Evolutionary conservation across 176 grass and related monocot genomes (phyloP).

Genomic region (Oropetium thomaeum): DNA sequence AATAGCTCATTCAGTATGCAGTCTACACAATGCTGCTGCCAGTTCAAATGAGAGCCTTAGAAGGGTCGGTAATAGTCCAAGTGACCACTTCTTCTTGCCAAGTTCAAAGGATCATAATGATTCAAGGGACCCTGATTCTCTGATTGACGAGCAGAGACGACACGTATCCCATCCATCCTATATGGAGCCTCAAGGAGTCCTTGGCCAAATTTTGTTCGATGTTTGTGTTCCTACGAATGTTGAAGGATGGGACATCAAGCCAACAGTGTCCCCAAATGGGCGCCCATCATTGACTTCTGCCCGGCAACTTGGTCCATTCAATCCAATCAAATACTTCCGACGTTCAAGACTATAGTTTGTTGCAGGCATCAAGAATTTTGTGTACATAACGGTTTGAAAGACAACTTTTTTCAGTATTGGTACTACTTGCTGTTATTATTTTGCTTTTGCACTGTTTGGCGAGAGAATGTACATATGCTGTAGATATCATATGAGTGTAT

Average conservation of each 20-base stretch:
- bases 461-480: conserved; percentile 44
- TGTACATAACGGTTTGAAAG: conserved; percentile 61
- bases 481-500: conserved; percentile 43
- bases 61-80: conserved; percentile 55
- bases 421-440: conserved; percentile 21
- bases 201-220: conserved; percentile 85
- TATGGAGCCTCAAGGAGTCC: conserved; percentile 84
- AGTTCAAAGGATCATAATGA: conserved; percentile 55
- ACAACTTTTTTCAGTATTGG: too few relatives aligned
- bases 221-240: conserved; percentile 86
- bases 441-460: conserved; percentile 28
- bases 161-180: conserved; percentile 51
- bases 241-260: conserved; percentile 97
- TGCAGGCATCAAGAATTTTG: conserved; percentile 45
- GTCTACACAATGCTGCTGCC: conserved; percentile 62
- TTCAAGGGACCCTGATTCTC: conserved; percentile 51
- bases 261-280: conserved; percentile 56
- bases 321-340: conserved; percentile 78
- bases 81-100: conserved; percentile 70
- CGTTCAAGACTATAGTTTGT: conserved; percentile 71
- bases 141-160: conserved; percentile 46
- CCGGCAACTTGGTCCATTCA: conserved; percentile 58
- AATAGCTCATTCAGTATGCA: conserved; percentile 79
- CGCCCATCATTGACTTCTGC: conserved; percentile 40
- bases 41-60: conserved; percentile 79